These are phyloP conservation scores for Neurospora tetraspora DNA, from an alignment of 495 filamentous ascomycete genomes.

Conservation along the genomic window DNA sequence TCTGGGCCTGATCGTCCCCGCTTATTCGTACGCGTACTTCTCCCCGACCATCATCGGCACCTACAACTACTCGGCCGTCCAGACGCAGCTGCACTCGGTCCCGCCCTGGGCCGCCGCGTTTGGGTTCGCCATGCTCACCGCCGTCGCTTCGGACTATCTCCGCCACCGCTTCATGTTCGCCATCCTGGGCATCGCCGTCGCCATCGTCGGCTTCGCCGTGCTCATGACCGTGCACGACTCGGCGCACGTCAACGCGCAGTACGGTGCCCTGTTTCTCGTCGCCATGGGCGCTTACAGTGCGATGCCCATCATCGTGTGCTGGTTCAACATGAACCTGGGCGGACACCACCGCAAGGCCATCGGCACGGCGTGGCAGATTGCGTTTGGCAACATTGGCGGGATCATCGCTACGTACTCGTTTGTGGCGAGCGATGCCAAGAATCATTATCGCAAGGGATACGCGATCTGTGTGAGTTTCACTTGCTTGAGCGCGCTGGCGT, in stretches of 20 bases:
- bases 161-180: constrained; percentile 70
- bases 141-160: constrained; percentile 54
- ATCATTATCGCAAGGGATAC: constrained; percentile 61
- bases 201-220: constrained; percentile 62
- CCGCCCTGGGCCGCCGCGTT: constrained; percentile 79
- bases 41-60: constrained; percentile 64
- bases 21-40: constrained; percentile 64
- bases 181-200: constrained; percentile 50
- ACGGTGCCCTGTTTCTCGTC: constrained; percentile 65
- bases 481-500: constrained; percentile 51
- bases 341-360: constrained; percentile 78
- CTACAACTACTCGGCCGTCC: constrained; percentile 56
- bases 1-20: constrained; percentile 78
- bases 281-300: constrained; percentile 55
- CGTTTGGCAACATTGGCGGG: constrained; percentile 89
- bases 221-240: constrained; percentile 52
- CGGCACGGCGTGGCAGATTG: constrained; percentile 81
- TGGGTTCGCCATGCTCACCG: constrained; percentile 63
- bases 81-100: constrained; percentile 74
- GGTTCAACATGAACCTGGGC: constrained; percentile 88
- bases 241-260: constrained; percentile 41
- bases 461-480: constrained; percentile 68
- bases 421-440: constrained; percentile 55
- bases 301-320: constrained; percentile 80
- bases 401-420: constrained; percentile 87